Conservation (phyloP, 768 basidiomycete species). For the Serpula lacrymans region DNA sequence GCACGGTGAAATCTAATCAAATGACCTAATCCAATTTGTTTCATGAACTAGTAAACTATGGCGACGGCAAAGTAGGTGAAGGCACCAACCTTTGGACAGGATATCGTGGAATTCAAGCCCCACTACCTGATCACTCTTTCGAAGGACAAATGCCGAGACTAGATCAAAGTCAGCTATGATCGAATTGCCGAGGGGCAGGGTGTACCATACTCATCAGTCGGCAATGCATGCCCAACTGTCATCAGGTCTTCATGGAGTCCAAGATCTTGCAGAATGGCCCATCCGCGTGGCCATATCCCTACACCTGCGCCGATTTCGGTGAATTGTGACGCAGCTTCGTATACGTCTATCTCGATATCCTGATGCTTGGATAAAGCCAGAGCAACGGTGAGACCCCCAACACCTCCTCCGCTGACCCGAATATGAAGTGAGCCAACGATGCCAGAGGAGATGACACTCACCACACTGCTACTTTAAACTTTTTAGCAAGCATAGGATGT, state of each 20-base stretch:
- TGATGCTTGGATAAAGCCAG: slow-evolving; percentile 36
- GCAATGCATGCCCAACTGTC: slow-evolving; percentile 18
- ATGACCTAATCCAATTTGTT: slow-evolving; percentile 33
- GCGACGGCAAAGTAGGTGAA: slow-evolving; percentile 3
- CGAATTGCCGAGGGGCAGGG: neutral
- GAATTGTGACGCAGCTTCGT: slow-evolving; percentile 48
- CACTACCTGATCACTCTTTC: slow-evolving; percentile 57
- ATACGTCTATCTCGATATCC: slow-evolving; percentile 55
- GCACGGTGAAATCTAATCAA: slow-evolving; percentile 58
- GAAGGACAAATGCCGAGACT: slow-evolving; percentile 53
- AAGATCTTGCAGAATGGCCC: slow-evolving; percentile 20
- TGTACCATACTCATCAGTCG: slow-evolving; percentile 14
- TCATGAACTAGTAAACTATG: slow-evolving; percentile 6
- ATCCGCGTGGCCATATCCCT: slow-evolving; percentile 39
- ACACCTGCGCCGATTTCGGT: slow-evolving; percentile 63
- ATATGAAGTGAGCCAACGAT: no score
- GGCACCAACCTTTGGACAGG: slow-evolving; percentile 49
- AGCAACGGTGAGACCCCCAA: slow-evolving; percentile 39
- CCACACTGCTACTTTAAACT: no score
- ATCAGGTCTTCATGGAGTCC: slow-evolving; percentile 24
- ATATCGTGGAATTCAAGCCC: slow-evolving; percentile 54
- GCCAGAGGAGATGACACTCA: no score
- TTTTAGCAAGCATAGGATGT: no score
- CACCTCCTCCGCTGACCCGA: slow-evolving; percentile 44
- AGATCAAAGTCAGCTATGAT: slow-evolving; percentile 1